These are phyloP conservation scores for Trichosporon sp. DNA, from an alignment of 1,284 basidiomycete species.

Conservation along the genomic window DNA sequence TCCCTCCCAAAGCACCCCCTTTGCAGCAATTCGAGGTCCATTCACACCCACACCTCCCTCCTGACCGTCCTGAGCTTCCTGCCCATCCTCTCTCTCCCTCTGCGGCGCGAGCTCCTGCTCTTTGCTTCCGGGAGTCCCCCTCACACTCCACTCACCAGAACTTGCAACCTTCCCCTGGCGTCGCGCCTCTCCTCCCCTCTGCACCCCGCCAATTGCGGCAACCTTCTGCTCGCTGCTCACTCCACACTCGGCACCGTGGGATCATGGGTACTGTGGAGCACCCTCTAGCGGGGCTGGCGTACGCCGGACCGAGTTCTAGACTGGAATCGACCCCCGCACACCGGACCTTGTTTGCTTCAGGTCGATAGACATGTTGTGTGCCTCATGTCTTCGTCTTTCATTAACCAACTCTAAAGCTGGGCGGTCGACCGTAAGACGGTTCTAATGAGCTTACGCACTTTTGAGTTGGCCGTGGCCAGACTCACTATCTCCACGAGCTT, in stretches of 20 bases:
- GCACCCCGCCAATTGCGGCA: neutral
- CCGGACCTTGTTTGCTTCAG: neutral
- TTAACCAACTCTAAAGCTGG: neutral
- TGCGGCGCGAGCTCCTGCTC: neutral
- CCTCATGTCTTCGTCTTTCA: neutral
- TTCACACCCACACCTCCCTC: neutral
- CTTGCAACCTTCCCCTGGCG: neutral
- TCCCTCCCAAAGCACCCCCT: neutral
- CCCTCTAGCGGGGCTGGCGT: neutral
- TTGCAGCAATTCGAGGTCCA: slow-evolving; percentile 5
- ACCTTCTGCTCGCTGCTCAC: neutral
- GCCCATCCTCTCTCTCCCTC: neutral
- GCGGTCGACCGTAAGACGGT: neutral
- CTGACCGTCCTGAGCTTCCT: neutral
- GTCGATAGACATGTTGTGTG: neutral
- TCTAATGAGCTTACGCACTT: neutral
- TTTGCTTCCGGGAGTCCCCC: neutral
- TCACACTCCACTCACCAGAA: neutral
- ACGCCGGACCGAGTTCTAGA: neutral
- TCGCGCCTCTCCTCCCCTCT: neutral
- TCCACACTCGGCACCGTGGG: neutral
- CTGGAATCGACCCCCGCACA: neutral
- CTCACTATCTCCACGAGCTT: neutral
- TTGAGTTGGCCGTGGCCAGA: neutral
- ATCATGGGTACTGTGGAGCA: neutral